phyloP scores from a whole-genome alignment of 75 land plant genomes.

The Adiantum capillusveneris region DNA sequence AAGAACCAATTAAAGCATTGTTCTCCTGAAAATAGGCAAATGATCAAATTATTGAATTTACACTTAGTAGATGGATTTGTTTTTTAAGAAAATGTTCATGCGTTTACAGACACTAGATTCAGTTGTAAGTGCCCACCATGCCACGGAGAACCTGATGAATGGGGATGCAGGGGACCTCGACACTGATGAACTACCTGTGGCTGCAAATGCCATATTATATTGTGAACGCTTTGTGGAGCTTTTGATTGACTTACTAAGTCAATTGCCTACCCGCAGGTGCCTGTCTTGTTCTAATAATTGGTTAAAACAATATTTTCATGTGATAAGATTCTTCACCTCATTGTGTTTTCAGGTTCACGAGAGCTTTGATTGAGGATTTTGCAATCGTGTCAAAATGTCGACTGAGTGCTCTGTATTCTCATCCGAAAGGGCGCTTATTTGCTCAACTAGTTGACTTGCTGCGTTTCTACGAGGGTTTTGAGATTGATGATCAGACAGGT shows the following conservation, averaged over 20 bases:
- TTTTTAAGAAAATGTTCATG: too few species aligned
- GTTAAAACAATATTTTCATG: background rate
- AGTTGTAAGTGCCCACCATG: slow-evolving; percentile 30
- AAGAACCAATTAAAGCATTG: too few species aligned
- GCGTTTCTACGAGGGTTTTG: slow-evolving; percentile 87
- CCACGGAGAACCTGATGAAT: slow-evolving; percentile 17
- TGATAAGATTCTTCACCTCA: background rate
- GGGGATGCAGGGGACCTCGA: slow-evolving; percentile 8
- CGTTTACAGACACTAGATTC: slow-evolving; percentile 51
- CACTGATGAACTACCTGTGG: slow-evolving; percentile 25
- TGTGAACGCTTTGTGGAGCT: slow-evolving; percentile 98
- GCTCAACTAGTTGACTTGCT: slow-evolving; percentile 86
- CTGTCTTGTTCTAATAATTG: background rate
- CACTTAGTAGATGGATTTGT: too few species aligned
- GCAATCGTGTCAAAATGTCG: slow-evolving; percentile 88
- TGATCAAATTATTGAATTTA: too few species aligned
- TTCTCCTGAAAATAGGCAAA: too few species aligned
- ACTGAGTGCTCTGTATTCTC: slow-evolving; percentile 73
- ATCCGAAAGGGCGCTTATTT: slow-evolving; percentile 78
- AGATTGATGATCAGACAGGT: slow-evolving; percentile 87
- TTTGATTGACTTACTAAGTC: slow-evolving; percentile 88
- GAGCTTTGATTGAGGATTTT: slow-evolving; percentile 77
- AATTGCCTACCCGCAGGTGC: slow-evolving; percentile 93
- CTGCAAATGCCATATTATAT: slow-evolving; percentile 65
- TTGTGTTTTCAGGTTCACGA: slow-evolving; percentile 44